A percentile compares a stretch with the other conserved stretches of the same genome.
Conservation (phyloP, 2,329 filamentous ascomycete genomes). For the Diaporthe destruens region DNA sequence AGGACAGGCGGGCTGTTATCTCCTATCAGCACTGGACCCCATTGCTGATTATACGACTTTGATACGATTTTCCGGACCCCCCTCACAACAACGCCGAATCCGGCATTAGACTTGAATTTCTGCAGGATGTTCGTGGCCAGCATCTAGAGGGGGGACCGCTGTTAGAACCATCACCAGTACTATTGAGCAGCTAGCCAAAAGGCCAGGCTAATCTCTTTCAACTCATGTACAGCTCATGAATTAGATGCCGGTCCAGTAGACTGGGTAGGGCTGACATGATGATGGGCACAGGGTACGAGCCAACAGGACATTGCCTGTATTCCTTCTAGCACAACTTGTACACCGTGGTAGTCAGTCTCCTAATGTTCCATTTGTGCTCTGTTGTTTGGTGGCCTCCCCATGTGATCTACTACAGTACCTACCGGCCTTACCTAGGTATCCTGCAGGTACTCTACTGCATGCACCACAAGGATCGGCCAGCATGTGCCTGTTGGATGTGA, state of each 20-base stretch:
- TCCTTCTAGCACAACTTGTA: slow-evolving; percentile 8
- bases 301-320: slow-evolving; percentile 10
- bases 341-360: neutral
- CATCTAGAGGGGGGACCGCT: neutral
- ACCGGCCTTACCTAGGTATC: too few relatives aligned
- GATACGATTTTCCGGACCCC: neutral
- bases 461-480: neutral
- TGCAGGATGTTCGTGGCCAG: slow-evolving; percentile 12
- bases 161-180: neutral
- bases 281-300: neutral
- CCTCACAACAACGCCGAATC: slow-evolving; percentile 4
- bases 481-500: neutral
- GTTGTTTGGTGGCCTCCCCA: slow-evolving; percentile 20
- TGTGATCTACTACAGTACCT: neutral
- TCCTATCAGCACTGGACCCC: slow-evolving; percentile 24
- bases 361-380: neutral
- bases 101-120: slow-evolving; percentile 18
- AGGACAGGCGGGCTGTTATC: slow-evolving; percentile 23
- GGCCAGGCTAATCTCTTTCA: neutral
- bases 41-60: slow-evolving; percentile 18
- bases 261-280: slow-evolving; percentile 20
- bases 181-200: neutral
- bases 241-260: neutral
- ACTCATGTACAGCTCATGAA: neutral
- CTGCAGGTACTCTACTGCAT: neutral